A percentile compares a stretch with the other conserved stretches of the same genome.
Conservation (phyloP, 306 rosid species). For the Canavalia gladiata region DNA sequence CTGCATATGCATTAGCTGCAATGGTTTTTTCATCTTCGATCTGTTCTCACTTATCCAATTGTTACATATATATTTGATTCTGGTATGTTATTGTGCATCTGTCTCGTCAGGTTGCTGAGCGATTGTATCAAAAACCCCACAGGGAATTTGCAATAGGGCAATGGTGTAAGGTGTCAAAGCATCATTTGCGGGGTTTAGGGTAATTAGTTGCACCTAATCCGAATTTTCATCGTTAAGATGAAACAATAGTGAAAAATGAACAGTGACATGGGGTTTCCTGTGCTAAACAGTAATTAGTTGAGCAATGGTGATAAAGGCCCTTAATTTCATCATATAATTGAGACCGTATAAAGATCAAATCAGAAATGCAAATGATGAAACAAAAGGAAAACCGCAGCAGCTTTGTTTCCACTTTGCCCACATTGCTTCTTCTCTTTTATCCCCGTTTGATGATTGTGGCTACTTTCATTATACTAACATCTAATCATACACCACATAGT, state of each 20-base stretch:
- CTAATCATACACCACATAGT: constrained; percentile 52
- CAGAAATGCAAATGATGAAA: constrained; percentile 50
- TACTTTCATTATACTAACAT: constrained; percentile 51
- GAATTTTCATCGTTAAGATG: constrained; percentile 11
- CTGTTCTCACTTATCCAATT: background rate
- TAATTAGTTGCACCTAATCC: constrained; percentile 4
- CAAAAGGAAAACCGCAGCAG: constrained; percentile 48
- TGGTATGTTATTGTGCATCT: background rate
- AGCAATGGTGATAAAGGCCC: background rate
- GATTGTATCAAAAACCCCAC: background rate
- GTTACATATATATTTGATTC: background rate
- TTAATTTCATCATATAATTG: constrained; percentile 31
- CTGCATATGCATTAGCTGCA: background rate
- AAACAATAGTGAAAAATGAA: constrained; percentile 40
- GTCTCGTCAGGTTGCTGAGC: constrained; percentile 12
- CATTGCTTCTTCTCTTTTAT: constrained; percentile 47
- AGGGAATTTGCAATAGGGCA: background rate
- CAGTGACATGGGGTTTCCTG: background rate
- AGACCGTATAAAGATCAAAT: constrained; percentile 17
- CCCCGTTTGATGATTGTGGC: constrained; percentile 49
- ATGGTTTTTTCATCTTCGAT: background rate
- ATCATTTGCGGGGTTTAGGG: background rate
- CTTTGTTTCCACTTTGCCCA: constrained; percentile 68
- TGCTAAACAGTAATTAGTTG: background rate
- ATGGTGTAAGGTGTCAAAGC: background rate